These are phyloP conservation scores for Monosporascus sp. DNA, from an alignment of 2,329 filamentous ascomycete genomes.

Conservation along the genomic window DNA sequence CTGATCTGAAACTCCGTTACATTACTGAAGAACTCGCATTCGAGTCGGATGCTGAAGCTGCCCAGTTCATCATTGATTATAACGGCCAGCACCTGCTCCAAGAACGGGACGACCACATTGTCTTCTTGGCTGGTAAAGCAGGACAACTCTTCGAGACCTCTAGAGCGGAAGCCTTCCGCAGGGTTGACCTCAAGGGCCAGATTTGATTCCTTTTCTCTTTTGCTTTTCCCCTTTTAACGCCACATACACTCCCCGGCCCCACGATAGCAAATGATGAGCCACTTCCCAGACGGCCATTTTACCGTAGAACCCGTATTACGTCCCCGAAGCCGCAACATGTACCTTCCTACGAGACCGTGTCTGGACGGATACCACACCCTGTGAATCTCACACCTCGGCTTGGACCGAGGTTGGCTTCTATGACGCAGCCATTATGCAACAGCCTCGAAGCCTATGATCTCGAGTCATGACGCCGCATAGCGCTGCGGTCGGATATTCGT, in stretches of 20 bases:
- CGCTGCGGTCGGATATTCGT: slow-evolving; percentile 5
- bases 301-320: slow-evolving; percentile 1
- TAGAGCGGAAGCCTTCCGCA: slow-evolving; percentile 69
- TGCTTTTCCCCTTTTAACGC: slow-evolving; percentile 9
- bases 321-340: slow-evolving; percentile 5
- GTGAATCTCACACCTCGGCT: slow-evolving; percentile 13
- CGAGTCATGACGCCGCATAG: slow-evolving; percentile 10
- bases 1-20: slow-evolving; percentile 81
- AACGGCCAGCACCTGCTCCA: slow-evolving; percentile 71
- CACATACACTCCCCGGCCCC: background rate
- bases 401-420: slow-evolving; percentile 11
- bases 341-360: slow-evolving; percentile 7
- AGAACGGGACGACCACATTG: slow-evolving; percentile 68
- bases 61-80: slow-evolving; percentile 82
- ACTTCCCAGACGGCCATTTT: background rate
- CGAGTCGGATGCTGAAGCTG: slow-evolving; percentile 84
- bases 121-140: slow-evolving; percentile 70
- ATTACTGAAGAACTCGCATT: slow-evolving; percentile 95
- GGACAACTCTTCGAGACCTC: slow-evolving; percentile 67
- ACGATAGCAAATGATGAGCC: background rate
- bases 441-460: background rate
- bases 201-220: slow-evolving; percentile 52
- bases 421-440: slow-evolving; percentile 12
- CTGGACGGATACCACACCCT: slow-evolving; percentile 4
- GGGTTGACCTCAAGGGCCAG: slow-evolving; percentile 96